These are phyloP conservation scores for Lepidium didymum DNA, from an alignment of 345 rosid genomes.

Conservation along the genomic window DNA sequence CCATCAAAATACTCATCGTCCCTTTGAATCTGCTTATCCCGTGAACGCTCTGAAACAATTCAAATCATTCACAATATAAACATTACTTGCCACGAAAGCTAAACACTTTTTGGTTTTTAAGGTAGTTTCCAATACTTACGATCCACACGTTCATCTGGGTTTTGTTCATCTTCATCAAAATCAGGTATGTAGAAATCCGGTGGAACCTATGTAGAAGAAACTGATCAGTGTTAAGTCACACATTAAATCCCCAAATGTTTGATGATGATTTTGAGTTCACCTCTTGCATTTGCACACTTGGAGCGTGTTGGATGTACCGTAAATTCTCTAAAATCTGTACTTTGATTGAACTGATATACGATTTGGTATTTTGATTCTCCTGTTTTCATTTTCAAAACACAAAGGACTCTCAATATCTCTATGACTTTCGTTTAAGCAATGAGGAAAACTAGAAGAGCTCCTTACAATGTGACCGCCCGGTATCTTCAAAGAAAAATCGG, in stretches of 20 bases:
- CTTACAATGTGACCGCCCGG: constrained; percentile 82
- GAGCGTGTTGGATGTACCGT: constrained; percentile 88
- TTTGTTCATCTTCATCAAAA: constrained; percentile 83
- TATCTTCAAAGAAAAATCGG: constrained; percentile 76
- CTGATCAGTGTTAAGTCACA: not conserved
- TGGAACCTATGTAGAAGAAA: constrained; percentile 60
- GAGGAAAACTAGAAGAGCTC: not conserved
- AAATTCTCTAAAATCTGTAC: constrained; percentile 87
- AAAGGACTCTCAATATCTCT: not conserved
- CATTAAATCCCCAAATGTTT: not conserved
- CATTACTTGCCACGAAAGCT: not conserved
- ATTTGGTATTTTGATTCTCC: constrained; percentile 89
- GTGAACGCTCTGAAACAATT: constrained; percentile 60
- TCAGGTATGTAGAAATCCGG: constrained; percentile 94
- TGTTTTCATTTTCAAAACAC: constrained; percentile 24
- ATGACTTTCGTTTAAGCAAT: not conserved
- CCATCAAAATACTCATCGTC: constrained; percentile 88
- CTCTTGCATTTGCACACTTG: constrained; percentile 97
- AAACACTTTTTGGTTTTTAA: not conserved
- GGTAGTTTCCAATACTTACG: constrained; percentile 44
- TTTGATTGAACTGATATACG: constrained; percentile 78
- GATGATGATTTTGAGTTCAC: constrained; percentile 28
- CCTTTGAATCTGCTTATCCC: constrained; percentile 83
- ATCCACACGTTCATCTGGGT: constrained; percentile 77
- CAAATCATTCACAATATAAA: not conserved